phyloP scores from a whole-genome alignment of 352 stramenopile species.

The Peronospora farinosa region DNA sequence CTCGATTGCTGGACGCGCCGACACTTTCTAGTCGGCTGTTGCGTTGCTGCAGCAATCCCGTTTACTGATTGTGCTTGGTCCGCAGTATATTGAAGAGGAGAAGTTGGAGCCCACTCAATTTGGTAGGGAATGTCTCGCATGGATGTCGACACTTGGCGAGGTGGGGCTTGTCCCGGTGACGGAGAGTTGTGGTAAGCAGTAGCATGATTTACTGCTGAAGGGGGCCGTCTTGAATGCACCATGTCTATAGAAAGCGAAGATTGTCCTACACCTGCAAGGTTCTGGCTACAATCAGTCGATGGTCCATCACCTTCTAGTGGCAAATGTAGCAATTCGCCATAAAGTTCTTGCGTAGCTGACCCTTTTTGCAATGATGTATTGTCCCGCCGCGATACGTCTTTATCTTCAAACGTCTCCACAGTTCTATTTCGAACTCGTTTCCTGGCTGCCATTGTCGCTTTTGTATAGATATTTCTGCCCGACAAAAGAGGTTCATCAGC shows the following conservation, averaged over 20 bases:
- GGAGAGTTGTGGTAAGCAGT: background rate
- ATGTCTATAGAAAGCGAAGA: constrained; percentile 7
- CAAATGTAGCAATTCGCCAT: background rate
- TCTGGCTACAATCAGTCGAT: background rate
- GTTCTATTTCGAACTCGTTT: constrained; percentile 3
- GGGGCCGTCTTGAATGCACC: background rate
- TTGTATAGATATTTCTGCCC: background rate
- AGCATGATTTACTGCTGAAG: background rate
- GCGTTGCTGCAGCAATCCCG: constrained; percentile 1
- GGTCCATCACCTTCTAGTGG: background rate
- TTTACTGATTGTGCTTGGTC: background rate
- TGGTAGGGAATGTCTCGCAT: background rate
- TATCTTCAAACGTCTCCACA: background rate
- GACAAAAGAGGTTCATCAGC: constrained; percentile 4
- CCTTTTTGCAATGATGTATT: too few relatives aligned
- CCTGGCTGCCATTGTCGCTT: background rate
- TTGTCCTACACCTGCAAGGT: background rate
- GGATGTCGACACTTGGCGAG: background rate
- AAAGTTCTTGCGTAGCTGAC: too few relatives aligned
- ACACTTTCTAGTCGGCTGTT: constrained; percentile 7
- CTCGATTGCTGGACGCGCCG: constrained; percentile 6
- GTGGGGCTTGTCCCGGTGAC: background rate
- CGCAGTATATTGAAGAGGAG: constrained; percentile 6
- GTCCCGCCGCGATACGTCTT: too few relatives aligned
- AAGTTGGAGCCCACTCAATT: constrained; percentile 1